Evolutionary conservation across 208 protist species (phyloP).

Genomic region (Trypanosomatidae sp.): DNA sequence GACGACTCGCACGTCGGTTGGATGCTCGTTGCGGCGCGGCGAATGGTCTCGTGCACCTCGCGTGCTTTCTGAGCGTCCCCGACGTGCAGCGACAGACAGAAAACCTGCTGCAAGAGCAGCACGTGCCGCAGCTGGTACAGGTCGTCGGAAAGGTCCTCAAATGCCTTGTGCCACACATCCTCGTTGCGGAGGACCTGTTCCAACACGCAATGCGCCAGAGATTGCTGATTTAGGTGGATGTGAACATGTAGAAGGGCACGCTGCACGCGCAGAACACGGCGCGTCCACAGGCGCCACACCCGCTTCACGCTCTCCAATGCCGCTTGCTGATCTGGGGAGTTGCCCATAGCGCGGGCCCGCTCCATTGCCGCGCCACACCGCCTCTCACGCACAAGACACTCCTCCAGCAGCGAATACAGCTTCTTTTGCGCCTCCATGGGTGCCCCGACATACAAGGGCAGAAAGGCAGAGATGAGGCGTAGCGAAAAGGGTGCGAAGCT

Average conservation of each 20-base stretch:
- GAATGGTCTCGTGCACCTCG: constrained; percentile 6
- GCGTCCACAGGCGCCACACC: constrained; percentile 28
- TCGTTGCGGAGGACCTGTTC: constrained; percentile 42
- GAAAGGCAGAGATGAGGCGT: constrained; percentile 55
- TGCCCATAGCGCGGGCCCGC: no score
- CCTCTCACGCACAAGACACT: constrained; percentile 37
- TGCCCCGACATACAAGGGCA: constrained; percentile 63
- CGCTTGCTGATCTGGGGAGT: no score
- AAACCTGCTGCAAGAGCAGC: constrained; percentile 41
- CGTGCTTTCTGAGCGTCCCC: constrained; percentile 17
- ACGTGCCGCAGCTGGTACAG: constrained; percentile 28
- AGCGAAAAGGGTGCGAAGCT: constrained; percentile 85
- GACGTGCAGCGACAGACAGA: constrained; percentile 37
- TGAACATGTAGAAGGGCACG: constrained; percentile 64
- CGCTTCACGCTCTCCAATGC: no score
- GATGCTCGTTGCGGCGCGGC: background rate
- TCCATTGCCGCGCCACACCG: constrained; percentile 9
- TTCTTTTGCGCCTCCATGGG: constrained; percentile 53
- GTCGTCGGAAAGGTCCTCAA: constrained; percentile 18
- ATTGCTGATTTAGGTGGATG: constrained; percentile 52
- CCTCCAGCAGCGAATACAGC: constrained; percentile 55
- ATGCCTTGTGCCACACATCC: constrained; percentile 15
- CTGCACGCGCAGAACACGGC: constrained; percentile 45
- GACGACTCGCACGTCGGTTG: background rate
- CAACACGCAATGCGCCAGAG: constrained; percentile 41